Base-by-base conservation (phyloP, 169 alveolate species). In the Eimeria sp. region DNA sequence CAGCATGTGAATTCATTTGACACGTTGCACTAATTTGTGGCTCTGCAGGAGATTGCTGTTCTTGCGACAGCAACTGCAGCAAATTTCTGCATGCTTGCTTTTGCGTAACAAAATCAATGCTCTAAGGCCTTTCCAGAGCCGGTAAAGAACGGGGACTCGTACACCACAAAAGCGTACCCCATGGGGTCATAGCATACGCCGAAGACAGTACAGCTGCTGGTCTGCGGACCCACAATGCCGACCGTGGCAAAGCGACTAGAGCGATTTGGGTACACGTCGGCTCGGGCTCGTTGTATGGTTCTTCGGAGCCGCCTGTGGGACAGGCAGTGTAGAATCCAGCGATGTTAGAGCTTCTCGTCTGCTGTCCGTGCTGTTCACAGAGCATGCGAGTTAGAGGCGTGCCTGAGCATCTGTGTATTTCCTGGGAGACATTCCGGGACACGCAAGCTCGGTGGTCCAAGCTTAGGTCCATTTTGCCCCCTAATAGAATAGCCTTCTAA, bases 151-250 rank as follows among this genome's bases (percentile, higher is more conserved):
- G 0, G 47, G 40, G 47, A 11, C 11, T 18, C 75, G 10, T 14
- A 0, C 45, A 9, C 65, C 2, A 45, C 49, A 2, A 6, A 11
- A 11, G 25, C 76, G 16, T 63, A 86, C 93, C 93, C 93, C 80
- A 86, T 16, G 93, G 82, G 11, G 93, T 63, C 11, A 61, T 51
- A 58, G 93, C 80, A 51, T 58, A 25, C 16, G 49, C 18, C 30
- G 63, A 86, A 3, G 80, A 30, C 18, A 63, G 45, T 63, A 43
- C 93, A 6, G 93, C 93, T n/a, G 80, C 93, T 30, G 93, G 93
- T 27, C 80, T 58, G 80, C 63, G 63, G 27, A 72, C 82, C 93
- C 93, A 63, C 25, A 47, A 6, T 5, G 43, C 45, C 20, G 65
- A 30, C 86, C 5, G 43, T 47, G 34, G 58, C 10, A n/a, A 7